Evolutionary conservation across 1,139 yeast genomes (phyloP).

Genomic region (Yamadazyma membranifaciens): DNA sequence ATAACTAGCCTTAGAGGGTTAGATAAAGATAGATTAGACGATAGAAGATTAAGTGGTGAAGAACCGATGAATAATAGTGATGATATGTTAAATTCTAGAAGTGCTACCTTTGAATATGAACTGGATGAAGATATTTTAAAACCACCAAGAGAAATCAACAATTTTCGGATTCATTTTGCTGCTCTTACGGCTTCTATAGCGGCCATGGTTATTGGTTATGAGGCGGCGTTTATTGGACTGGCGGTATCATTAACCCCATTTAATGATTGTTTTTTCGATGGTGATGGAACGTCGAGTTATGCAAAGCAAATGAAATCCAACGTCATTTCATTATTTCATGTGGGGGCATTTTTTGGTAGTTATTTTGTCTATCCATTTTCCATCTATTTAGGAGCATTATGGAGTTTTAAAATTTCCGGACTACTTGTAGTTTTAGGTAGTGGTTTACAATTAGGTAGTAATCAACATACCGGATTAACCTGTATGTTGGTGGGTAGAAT

Average conservation of each 20-base stretch:
- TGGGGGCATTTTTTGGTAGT: slow-evolving; percentile 35
- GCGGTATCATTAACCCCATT: slow-evolving; percentile 28
- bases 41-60: too few relatives aligned
- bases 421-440: slow-evolving; percentile 44
- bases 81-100: too few relatives aligned
- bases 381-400: slow-evolving; percentile 25
- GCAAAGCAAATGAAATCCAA: slow-evolving; percentile 21
- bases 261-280: slow-evolving; percentile 24
- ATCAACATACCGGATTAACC: slow-evolving; percentile 9
- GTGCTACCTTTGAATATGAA: too few relatives aligned
- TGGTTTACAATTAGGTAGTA: slow-evolving; percentile 22
- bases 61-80: too few relatives aligned
- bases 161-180: slow-evolving; percentile 12
- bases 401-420: slow-evolving; percentile 28
- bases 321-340: slow-evolving; percentile 36
- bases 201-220: slow-evolving; percentile 35
- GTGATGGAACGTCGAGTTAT: slow-evolving; percentile 15
- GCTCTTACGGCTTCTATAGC: slow-evolving; percentile 20
- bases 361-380: slow-evolving; percentile 29
- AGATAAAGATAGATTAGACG: too few relatives aligned
- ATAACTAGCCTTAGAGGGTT: too few relatives aligned
- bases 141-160: slow-evolving; percentile 8
- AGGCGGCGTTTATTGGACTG: slow-evolving; percentile 36
- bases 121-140: slow-evolving; percentile 1
- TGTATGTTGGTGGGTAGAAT: slow-evolving; percentile 26